phyloP scores from a whole-genome alignment of 1,284 basidiomycete genomes.

The Pseudozyma sp. region DNA sequence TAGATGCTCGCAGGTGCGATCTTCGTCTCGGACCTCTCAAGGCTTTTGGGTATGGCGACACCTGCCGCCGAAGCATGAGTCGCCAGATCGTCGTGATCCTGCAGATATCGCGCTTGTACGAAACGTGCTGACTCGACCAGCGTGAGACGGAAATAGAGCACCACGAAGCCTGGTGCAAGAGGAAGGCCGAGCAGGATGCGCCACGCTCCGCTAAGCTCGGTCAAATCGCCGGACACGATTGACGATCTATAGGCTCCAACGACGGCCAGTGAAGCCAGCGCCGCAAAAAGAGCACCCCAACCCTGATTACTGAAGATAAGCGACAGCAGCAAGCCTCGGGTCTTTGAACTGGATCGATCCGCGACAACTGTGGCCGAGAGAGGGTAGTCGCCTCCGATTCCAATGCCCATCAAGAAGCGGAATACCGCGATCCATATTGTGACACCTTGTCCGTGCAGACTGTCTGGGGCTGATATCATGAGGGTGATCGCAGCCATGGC shows the following conservation, averaged over 20 bases:
- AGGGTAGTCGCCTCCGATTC: conserved; percentile 83
- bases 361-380: conserved; percentile 72
- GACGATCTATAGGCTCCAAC: conserved; percentile 76
- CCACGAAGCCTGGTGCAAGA: conserved; percentile 40
- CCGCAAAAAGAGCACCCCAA: conserved; percentile 68
- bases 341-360: conserved; percentile 42
- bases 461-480: conserved; percentile 53
- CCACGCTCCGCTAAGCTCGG: conserved; percentile 53
- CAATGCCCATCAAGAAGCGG: conserved; percentile 51
- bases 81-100: conserved; percentile 81
- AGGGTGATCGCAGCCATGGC: conserved; percentile 52
- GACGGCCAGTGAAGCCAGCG: conserved; percentile 77
- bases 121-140: conserved; percentile 75
- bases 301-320: conserved; percentile 69
- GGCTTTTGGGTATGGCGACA: conserved; percentile 61
- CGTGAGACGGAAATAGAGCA: conserved; percentile 71
- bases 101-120: conserved; percentile 80
- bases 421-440: conserved; percentile 50
- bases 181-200: conserved; percentile 64
- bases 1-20: conserved; percentile 49
- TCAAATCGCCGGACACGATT: conserved; percentile 24
- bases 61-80: conserved; percentile 72
- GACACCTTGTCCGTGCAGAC: conserved; percentile 38
- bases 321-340: conserved; percentile 42
- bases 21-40: conserved; percentile 11